These are phyloP conservation scores for Penicillium griseofulvum DNA, from an alignment of 2,329 filamentous ascomycete genomes.

Conservation along the genomic window DNA sequence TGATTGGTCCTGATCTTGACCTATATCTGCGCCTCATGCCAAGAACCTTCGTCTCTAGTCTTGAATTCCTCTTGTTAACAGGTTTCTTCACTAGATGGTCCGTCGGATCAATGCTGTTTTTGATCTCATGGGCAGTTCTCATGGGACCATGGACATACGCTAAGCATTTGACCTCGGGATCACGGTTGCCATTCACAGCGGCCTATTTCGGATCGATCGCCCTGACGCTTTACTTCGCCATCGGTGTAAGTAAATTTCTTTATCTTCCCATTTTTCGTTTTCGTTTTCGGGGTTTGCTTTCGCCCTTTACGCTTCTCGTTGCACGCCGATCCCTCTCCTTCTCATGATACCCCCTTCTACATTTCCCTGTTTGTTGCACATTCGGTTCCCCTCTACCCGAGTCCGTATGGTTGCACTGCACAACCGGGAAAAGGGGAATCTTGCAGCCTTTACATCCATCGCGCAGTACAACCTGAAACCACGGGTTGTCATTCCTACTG, in stretches of 20 bases:
- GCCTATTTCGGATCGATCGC: constrained; percentile 92
- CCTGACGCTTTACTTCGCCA: constrained; percentile 85
- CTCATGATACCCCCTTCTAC: constrained; percentile 9
- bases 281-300: not conserved
- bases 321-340: not conserved
- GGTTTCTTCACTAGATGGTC: constrained; percentile 69
- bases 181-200: constrained; percentile 85
- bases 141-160: constrained; percentile 86
- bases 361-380: constrained; percentile 9
- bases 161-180: constrained; percentile 77
- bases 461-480: constrained; percentile 16
- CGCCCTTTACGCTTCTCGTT: not conserved
- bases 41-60: constrained; percentile 7
- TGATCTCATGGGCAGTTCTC: constrained; percentile 87
- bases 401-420: constrained; percentile 14
- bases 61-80: constrained; percentile 24
- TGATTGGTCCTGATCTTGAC: constrained; percentile 16
- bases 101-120: constrained; percentile 83
- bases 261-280: constrained; percentile 7
- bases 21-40: constrained; percentile 24
- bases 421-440: constrained; percentile 16
- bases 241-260: constrained; percentile 68
- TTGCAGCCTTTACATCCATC: constrained; percentile 19
- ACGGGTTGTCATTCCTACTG: constrained; percentile 5
- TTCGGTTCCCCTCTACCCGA: not conserved